Base-by-base conservation (phyloP, 2,329 filamentous ascomycete species). In the Metarhizium humberi region DNA sequence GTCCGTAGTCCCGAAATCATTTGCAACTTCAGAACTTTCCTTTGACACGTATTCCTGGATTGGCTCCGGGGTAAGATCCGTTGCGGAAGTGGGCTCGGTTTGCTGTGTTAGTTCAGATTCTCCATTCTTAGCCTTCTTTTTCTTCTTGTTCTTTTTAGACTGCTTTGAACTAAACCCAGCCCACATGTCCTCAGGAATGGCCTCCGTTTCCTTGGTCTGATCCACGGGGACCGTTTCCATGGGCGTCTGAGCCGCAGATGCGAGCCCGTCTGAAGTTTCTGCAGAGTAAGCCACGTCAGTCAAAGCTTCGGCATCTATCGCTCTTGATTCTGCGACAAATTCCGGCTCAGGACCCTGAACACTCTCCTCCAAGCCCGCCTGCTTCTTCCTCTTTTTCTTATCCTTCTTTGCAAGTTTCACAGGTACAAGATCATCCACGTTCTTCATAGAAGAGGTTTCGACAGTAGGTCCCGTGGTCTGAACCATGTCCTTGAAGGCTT, bases 321-420 rank as follows among this genome's bases (percentile, higher is more conserved):
- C 32, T 11, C 11, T 2, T 11, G 32, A 11, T 34, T 34, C 32
- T 34, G 32, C 32, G 32, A 34, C 18, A 18, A 32, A 2, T 38
- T 56, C 55, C 42, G 43, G 11, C 14, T 30, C 53, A 50, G 51
- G 18, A 47, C 59, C 57, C 53, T 52, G 53, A 49, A 34, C 36
- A 48, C 57, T 50, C 18, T 54, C 42, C 4, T 63, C 62, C 11
- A 63, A 51, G 20, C 55, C 60, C 7, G 59, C 55, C 57, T 63
- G 64, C 57, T 69, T 69, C 62, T 34, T 34, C 32, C 10, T 34
- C 32, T 34, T 69, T 53, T 66, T 70, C 56, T 66, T 71, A 2
- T 69, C 66, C 56, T 68, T 71, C 59, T 70, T 69, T 16, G 68
- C 68, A 32, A 64, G 46, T 51, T 66, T 70, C 5, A 57, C 57